A percentile compares a stretch with the other conserved stretches of the same genome.
phyloP scores from a whole-genome alignment of 768 basidiomycete genomes.

The Boletus sp. region DNA sequence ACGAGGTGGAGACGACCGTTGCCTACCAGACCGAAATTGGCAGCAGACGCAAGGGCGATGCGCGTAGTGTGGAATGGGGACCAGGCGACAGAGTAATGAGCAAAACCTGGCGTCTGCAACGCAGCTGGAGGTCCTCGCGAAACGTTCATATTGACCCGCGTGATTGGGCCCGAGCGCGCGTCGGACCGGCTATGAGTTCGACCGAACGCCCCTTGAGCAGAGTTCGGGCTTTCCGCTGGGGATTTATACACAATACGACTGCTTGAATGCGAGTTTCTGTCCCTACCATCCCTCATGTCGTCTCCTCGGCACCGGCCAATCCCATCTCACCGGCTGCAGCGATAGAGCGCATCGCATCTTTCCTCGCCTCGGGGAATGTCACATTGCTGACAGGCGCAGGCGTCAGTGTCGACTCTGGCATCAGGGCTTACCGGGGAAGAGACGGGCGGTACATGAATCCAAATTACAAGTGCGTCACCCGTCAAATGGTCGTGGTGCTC shows the following conservation, averaged over 20 bases:
- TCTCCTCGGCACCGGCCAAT: slow-evolving; percentile 37
- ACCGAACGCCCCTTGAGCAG: background rate
- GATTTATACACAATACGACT: too few relatives aligned
- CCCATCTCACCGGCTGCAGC: slow-evolving; percentile 49
- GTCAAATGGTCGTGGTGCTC: background rate
- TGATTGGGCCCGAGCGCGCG: background rate
- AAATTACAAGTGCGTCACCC: slow-evolving; percentile 67
- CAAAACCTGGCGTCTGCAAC: slow-evolving; percentile 76
- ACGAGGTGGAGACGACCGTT: slow-evolving; percentile 84
- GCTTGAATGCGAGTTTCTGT: slow-evolving; percentile 70
- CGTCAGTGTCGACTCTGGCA: slow-evolving; percentile 93
- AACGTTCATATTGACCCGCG: slow-evolving; percentile 31
- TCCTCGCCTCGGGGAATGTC: slow-evolving; percentile 68
- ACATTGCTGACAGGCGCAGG: slow-evolving; percentile 86
- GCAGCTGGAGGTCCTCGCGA: slow-evolving; percentile 41
- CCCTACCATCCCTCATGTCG: slow-evolving; percentile 64
- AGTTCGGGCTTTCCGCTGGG: background rate
- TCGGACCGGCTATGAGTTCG: background rate
- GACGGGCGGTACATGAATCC: slow-evolving; percentile 89
- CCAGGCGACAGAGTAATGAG: slow-evolving; percentile 79
- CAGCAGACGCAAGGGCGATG: slow-evolving; percentile 76
- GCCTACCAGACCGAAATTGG: slow-evolving; percentile 93
- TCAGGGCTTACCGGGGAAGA: slow-evolving; percentile 85
- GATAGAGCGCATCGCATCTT: slow-evolving; percentile 56
- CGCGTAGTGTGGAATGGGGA: slow-evolving; percentile 79